Evolutionary conservation across 1,284 basidiomycete species (phyloP).

Genomic region (Calocybe gambosa): DNA sequence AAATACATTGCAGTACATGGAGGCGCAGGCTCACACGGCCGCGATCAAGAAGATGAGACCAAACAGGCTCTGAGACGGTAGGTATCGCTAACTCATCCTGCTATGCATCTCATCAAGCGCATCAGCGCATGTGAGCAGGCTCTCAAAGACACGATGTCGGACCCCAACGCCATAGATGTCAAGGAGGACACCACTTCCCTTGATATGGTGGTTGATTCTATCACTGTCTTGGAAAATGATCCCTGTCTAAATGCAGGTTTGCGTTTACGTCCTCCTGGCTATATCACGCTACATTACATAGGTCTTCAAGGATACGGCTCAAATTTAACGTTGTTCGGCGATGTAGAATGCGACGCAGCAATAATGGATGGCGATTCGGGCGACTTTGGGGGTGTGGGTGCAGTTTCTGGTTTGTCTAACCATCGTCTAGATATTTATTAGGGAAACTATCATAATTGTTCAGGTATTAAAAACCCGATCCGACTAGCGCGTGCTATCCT

Average conservation of each 20-base stretch:
- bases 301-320: constrained; percentile 55
- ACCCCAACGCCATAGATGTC: background rate
- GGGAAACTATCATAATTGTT: background rate
- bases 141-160: constrained; percentile 15
- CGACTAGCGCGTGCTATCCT: constrained; percentile 49
- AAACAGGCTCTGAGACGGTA: constrained; percentile 51
- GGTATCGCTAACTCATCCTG: constrained; percentile 16
- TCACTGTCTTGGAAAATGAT: constrained; percentile 55
- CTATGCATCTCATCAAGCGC: background rate
- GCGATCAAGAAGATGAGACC: constrained; percentile 37
- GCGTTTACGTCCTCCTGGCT: constrained; percentile 1
- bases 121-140: constrained; percentile 42
- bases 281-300: background rate
- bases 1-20: constrained; percentile 55
- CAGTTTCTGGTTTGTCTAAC: constrained; percentile 47
- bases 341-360: constrained; percentile 73
- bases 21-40: constrained; percentile 56
- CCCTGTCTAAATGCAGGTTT: constrained; percentile 63
- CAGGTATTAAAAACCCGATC: constrained; percentile 67
- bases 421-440: background rate
- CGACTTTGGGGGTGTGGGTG: constrained; percentile 65
- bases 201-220: constrained; percentile 44
- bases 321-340: constrained; percentile 62
- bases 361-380: constrained; percentile 52
- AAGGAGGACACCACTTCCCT: constrained; percentile 24